Conservation (phyloP, 345 rosid species). For the Brassica carinata region DNA sequence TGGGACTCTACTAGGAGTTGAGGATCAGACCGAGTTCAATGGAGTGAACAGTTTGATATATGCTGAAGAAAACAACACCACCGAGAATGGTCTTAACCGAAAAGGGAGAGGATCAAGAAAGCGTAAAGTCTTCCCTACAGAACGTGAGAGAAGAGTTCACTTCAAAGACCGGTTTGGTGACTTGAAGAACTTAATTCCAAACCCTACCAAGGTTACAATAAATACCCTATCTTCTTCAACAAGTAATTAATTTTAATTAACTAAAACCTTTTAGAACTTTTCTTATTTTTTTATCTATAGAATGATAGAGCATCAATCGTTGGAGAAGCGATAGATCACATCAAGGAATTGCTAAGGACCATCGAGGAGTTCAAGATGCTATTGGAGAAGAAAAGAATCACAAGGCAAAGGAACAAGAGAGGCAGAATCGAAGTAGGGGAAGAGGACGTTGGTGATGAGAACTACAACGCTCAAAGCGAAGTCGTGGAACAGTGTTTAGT, state of each 20-base stretch:
- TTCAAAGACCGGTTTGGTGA: conserved; percentile 57
- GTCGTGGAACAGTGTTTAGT: conserved; percentile 48
- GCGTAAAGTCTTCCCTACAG: conserved; percentile 57
- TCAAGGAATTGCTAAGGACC: conserved; percentile 64
- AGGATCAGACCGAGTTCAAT: conserved; percentile 32
- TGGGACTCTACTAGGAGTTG: conserved; percentile 42
- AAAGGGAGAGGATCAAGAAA: conserved; percentile 52
- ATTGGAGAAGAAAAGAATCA: conserved; percentile 64
- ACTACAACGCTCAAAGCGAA: conserved; percentile 41
- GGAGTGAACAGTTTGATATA: conserved; percentile 28
- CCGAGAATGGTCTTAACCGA: conserved; percentile 47
- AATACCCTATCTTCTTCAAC: conserved; percentile 1
- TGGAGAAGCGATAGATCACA: conserved; percentile 73
- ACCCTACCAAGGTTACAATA: conserved; percentile 57
- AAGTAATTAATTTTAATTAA: not conserved
- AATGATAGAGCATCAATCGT: conserved; percentile 70
- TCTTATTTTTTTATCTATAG: conserved; percentile 32
- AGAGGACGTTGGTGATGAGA: conserved; percentile 42
- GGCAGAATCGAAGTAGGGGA: conserved; percentile 47
- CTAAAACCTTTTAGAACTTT: not conserved
- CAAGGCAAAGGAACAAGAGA: conserved; percentile 52
- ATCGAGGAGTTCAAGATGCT: conserved; percentile 64
- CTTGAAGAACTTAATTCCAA: conserved; percentile 61
- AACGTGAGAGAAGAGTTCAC: conserved; percentile 64
- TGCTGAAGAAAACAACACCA: conserved; percentile 39